phyloP scores from a whole-genome alignment of 495 filamentous ascomycete species.

The Symbiotaphrina buchneri region DNA sequence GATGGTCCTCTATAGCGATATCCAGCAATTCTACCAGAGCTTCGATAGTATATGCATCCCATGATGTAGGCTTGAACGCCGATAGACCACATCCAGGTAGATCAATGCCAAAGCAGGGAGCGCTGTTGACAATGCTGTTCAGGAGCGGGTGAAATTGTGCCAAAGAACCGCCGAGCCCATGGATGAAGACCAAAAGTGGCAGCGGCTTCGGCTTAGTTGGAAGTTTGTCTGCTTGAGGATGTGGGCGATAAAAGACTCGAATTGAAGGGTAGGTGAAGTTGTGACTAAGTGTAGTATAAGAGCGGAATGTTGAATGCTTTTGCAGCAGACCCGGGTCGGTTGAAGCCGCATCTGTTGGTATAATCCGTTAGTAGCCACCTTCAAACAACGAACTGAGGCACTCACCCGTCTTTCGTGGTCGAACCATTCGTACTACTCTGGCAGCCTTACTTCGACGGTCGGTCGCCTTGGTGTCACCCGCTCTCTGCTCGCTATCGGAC shows the following conservation, averaged over 20 bases:
- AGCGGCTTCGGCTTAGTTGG: constrained; percentile 46
- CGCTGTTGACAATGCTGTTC: constrained; percentile 59
- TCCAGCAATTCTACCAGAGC: constrained; percentile 54
- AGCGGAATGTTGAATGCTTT: constrained; percentile 47
- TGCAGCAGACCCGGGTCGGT: constrained; percentile 57
- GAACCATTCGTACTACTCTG: too few relatives aligned
- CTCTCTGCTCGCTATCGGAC: too few relatives aligned
- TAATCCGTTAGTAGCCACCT: too few relatives aligned
- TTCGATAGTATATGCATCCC: constrained; percentile 61
- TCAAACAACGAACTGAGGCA: too few relatives aligned
- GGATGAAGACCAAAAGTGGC: constrained; percentile 77
- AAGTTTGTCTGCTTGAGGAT: constrained; percentile 59
- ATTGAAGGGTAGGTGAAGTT: constrained; percentile 49
- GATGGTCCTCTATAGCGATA: constrained; percentile 46
- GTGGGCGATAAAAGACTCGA: constrained; percentile 62
- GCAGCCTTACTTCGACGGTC: too few relatives aligned
- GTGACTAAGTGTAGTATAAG: constrained; percentile 38
- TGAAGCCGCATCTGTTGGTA: too few relatives aligned
- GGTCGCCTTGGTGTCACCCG: too few relatives aligned
- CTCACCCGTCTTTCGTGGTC: too few relatives aligned
- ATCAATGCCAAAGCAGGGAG: constrained; percentile 78
- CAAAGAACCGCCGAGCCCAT: constrained; percentile 74
- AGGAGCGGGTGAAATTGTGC: constrained; percentile 74
- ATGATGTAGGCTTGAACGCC: constrained; percentile 39
- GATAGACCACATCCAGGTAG: constrained; percentile 76